A percentile compares a stretch with the other conserved stretches of the same genome.
These are phyloP conservation scores for Pestalotiopsis sp. DNA, from an alignment of 2,329 filamentous ascomycete species.

Conservation along the genomic window DNA sequence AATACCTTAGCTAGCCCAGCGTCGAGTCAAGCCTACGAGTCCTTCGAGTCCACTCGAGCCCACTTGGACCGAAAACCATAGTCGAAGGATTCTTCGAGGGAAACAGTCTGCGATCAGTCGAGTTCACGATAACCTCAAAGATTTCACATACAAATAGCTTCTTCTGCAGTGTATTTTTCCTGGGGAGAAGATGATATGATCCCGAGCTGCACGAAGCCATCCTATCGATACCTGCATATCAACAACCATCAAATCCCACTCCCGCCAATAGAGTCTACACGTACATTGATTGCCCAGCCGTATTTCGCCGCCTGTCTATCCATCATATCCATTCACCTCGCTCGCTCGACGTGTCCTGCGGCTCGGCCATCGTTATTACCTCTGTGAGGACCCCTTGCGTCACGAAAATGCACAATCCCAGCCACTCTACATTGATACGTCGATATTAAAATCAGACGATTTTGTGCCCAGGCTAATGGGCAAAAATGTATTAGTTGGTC, in stretches of 20 bases:
- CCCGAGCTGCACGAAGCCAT: neutral
- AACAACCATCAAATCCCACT: neutral
- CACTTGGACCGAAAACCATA: conserved; percentile 5
- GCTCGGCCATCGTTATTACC: neutral
- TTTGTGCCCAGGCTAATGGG: neutral
- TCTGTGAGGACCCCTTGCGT: neutral
- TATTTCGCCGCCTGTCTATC: neutral
- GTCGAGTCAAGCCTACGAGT: neutral
- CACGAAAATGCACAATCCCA: neutral
- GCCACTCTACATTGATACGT: neutral
- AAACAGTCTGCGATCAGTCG: conserved; percentile 10
- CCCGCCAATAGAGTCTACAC: neutral
- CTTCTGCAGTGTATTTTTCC: neutral
- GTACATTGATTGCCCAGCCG: neutral
- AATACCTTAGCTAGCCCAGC: neutral
- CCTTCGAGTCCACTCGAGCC: neutral
- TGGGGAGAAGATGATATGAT: neutral
- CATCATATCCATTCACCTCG: no score
- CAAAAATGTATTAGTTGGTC: neutral
- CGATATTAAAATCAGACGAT: conserved; percentile 4
- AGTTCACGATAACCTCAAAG: conserved; percentile 7
- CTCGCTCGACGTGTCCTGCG: neutral
- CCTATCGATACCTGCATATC: neutral
- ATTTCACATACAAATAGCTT: neutral
- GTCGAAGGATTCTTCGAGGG: neutral